Evolutionary conservation across 2,329 filamentous ascomycete genomes (phyloP).

Genomic region (Fusarium napiforme): DNA sequence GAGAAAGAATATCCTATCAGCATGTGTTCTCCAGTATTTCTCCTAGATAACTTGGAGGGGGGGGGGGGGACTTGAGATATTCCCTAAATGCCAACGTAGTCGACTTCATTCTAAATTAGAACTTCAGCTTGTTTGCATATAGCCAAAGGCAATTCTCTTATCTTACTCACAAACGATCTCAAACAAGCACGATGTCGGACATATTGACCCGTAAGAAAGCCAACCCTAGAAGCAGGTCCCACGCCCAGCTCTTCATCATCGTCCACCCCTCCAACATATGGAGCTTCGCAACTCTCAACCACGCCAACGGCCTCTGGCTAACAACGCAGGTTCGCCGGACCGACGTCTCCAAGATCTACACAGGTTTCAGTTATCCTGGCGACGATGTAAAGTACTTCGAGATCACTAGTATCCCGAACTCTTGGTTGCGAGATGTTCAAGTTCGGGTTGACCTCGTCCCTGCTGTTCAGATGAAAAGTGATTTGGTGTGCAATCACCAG

Average conservation of each 20-base stretch:
- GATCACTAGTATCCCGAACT: not conserved
- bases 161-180: not conserved
- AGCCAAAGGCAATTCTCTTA: too few species aligned
- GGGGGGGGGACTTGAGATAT: not conserved
- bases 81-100: not conserved
- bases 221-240: not conserved
- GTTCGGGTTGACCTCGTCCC: not conserved
- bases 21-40: not conserved
- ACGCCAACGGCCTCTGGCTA: not conserved
- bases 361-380: not conserved
- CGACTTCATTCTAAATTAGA: fast-evolving
- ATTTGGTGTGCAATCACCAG: not conserved
- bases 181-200: not conserved
- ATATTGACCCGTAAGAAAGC: too few species aligned
- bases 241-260: not conserved
- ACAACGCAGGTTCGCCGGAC: not conserved
- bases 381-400: not conserved
- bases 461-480: not conserved
- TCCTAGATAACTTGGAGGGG: not conserved
- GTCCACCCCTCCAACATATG: not conserved
- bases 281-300: not conserved
- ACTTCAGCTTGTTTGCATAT: not conserved
- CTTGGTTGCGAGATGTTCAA: not conserved
- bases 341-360: not conserved
- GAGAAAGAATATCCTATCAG: fast-evolving